Evolutionary conservation across 139 green algal species (phyloP), one percentile per base, ranked within the genome.

Genomic region (Haematococcus lacustris): DNA sequence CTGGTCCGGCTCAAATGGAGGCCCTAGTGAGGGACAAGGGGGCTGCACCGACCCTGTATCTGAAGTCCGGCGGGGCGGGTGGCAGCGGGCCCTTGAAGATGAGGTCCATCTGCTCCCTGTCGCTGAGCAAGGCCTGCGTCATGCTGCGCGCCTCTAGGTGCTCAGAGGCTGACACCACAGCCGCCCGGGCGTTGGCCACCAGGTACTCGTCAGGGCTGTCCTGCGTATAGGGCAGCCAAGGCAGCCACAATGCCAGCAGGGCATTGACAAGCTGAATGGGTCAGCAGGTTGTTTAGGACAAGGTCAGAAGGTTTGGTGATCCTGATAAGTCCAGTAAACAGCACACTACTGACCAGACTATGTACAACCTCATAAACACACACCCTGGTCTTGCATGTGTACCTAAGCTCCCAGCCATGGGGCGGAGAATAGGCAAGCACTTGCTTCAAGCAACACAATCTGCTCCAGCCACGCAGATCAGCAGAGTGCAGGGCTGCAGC

Each of bases 151-250:
- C 74, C 13, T 80, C 74, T 38, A 84, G 71, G 60, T 78, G 71
- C 67, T 84, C 78, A 47, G 51, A 53, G 1, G 74, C 66, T 0
- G 64, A 64, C 41, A 69, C 71, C 60, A 84, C 65, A 13, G 74
- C 50, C 30, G 75, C 71, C 1, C 78, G 71, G 6, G 78, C 74
- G 66, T 84, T 84, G 50, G 67, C 30, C 35, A 75, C 78, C 38
- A 83, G 73, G 43, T 71, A 47, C 21, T 53, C 60, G 53, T 83
- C 66, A 51, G 70, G 34, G 47, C 62, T 62, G 37, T 5, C 33
- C 53, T 64, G 53, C 53, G 43, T 9, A 28, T 53, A 53, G 43
- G 43, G 43, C n/a, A 26, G 59, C 25, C 59, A 66, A 66, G 59
- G 59, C 6, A 28, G 17, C 21, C 59, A 37, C 32, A n/a, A n/a